Percentiles rank a stretch among this genome's conserved stretches.
These are phyloP conservation scores for Fusarium equiseti DNA, from an alignment of 2,329 filamentous ascomycete genomes.

Conservation along the genomic window DNA sequence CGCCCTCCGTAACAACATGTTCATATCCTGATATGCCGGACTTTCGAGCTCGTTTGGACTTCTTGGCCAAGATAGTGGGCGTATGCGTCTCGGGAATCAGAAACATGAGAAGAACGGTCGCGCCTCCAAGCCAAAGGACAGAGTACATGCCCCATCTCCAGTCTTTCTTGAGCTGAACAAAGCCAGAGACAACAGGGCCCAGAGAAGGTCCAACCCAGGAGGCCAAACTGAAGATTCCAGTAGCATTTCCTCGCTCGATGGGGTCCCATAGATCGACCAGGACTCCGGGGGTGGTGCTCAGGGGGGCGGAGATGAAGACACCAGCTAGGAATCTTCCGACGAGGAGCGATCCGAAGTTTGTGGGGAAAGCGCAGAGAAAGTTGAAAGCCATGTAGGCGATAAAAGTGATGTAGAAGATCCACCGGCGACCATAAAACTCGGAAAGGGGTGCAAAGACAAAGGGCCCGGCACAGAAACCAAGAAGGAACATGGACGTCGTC, in stretches of 20 bases:
- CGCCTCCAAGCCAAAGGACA: constrained; percentile 58
- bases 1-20: constrained; percentile 62
- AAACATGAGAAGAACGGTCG: constrained; percentile 60
- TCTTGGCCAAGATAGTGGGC: constrained; percentile 63
- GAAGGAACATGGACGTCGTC: constrained; percentile 66
- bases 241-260: constrained; percentile 63
- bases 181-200: constrained; percentile 67
- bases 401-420: constrained; percentile 65
- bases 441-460: constrained; percentile 68
- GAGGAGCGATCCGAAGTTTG: constrained; percentile 64
- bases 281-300: constrained; percentile 64
- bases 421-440: constrained; percentile 68
- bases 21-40: constrained; percentile 65
- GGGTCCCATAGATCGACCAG: constrained; percentile 67
- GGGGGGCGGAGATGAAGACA: constrained; percentile 64
- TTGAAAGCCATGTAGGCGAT: constrained; percentile 63
- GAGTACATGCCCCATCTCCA: constrained; percentile 68
- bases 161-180: constrained; percentile 65
- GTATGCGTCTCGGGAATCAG: constrained; percentile 70
- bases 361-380: constrained; percentile 66
- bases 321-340: constrained; percentile 68
- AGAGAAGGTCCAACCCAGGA: constrained; percentile 66
- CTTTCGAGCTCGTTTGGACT: constrained; percentile 64
- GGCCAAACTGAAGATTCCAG: constrained; percentile 66
- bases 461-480: constrained; percentile 69